Conservation (phyloP, 2,329 filamentous ascomycete species). For the Setomelanomma holmii region DNA sequence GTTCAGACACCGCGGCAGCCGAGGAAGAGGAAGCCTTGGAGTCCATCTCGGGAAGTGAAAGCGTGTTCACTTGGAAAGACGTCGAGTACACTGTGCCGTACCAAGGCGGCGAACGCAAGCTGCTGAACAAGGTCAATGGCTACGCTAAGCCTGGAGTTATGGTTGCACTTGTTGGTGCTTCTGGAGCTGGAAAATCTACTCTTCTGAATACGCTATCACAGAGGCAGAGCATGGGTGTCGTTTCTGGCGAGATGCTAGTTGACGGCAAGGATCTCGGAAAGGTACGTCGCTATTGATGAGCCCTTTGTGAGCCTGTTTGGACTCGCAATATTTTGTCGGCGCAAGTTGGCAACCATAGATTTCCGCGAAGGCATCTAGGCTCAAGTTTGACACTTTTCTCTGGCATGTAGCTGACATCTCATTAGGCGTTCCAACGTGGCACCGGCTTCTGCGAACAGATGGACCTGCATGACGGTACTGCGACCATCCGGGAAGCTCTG, state of each 20-base stretch:
- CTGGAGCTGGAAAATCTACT: conserved; percentile 83
- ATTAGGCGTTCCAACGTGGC: conserved; percentile 67
- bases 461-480: conserved; percentile 73
- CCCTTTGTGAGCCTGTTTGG: too few species aligned
- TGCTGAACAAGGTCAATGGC: conserved; percentile 74
- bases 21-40: conserved; percentile 39
- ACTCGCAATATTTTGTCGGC: too few species aligned
- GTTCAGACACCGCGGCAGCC: conserved; percentile 28
- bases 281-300: background rate
- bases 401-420: background rate
- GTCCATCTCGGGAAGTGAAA: conserved; percentile 48
- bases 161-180: conserved; percentile 82
- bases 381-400: too few species aligned
- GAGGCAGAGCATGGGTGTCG: conserved; percentile 70
- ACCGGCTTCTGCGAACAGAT: conserved; percentile 77
- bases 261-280: conserved; percentile 68
- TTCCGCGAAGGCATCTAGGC: too few species aligned
- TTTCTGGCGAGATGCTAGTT: conserved; percentile 74
- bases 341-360: too few species aligned
- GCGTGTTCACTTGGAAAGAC: conserved; percentile 48
- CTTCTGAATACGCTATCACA: conserved; percentile 79
- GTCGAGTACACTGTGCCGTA: conserved; percentile 75
- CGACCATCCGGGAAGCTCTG: conserved; percentile 71
- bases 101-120: conserved; percentile 65
- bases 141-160: conserved; percentile 82